Evolutionary conservation across 2,329 filamentous ascomycete species (phyloP).

Genomic region (Penicillium vulpinum): DNA sequence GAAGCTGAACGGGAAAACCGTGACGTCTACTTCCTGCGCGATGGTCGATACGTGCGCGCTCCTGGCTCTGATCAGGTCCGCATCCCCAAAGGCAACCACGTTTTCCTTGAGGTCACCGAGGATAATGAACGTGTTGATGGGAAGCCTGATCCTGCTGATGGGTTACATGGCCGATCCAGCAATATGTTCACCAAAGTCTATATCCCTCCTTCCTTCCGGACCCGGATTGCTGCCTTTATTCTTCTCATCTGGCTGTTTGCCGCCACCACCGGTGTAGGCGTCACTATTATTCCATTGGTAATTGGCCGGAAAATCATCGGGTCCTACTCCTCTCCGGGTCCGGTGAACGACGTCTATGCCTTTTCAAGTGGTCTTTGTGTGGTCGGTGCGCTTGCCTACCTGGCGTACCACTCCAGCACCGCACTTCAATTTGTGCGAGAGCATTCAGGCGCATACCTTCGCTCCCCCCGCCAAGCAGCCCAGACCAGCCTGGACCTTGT

Average conservation of each 20-base stretch:
- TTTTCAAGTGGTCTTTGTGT: constrained; percentile 88
- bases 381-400: constrained; percentile 68
- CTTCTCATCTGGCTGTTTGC: constrained; percentile 91
- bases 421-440: constrained; percentile 26
- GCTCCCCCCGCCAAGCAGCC: constrained; percentile 33
- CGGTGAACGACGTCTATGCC: constrained; percentile 93
- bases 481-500: constrained; percentile 18
- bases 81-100: constrained; percentile 77
- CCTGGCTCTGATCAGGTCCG: constrained; percentile 94
- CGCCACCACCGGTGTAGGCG: constrained; percentile 77
- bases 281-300: constrained; percentile 82
- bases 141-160: constrained; percentile 52
- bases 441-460: constrained; percentile 28
- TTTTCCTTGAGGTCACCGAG: constrained; percentile 76
- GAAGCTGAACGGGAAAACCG: constrained; percentile 42
- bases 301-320: constrained; percentile 80
- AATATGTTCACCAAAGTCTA: constrained; percentile 71
- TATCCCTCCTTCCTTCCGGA: constrained; percentile 79
- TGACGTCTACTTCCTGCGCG: constrained; percentile 58
- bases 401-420: constrained; percentile 51
- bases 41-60: constrained; percentile 85
- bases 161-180: constrained; percentile 61
- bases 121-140: constrained; percentile 66
- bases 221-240: constrained; percentile 81
- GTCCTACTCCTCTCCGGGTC: constrained; percentile 69